phyloP scores from a whole-genome alignment of 306 rosid species.

The Inga laurina region DNA sequence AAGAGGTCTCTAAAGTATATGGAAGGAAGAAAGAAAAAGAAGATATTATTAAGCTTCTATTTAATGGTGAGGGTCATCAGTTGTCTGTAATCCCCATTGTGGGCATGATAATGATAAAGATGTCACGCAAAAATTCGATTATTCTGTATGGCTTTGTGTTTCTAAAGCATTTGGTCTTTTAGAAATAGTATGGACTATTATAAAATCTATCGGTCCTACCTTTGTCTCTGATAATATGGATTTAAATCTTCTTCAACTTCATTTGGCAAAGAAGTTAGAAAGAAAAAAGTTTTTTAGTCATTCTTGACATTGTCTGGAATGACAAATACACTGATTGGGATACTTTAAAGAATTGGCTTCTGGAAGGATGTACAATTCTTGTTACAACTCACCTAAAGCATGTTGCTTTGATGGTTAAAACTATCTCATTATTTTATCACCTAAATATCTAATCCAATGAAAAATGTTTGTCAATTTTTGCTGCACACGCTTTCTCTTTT shows the following conservation, averaged over 20 bases:
- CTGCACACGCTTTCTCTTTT: slow-evolving; percentile 2
- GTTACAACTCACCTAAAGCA: slow-evolving; percentile 3
- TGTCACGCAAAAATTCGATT: no score
- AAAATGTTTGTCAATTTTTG: slow-evolving; percentile 1
- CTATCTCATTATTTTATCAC: background rate
- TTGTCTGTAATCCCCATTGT: no score
- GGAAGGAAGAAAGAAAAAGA: no score
- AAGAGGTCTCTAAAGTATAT: no score
- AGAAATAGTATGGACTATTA: no score
- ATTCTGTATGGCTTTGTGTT: no score
- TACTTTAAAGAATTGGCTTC: background rate
- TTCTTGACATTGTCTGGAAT: slow-evolving; percentile 31
- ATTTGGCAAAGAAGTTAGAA: background rate
- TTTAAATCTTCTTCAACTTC: background rate
- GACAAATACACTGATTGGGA: background rate
- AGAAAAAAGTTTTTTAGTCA: background rate
- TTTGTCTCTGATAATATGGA: no score
- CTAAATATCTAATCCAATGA: background rate
- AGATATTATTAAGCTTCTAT: no score
- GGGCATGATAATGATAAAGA: no score
- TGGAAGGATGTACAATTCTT: slow-evolving; percentile 10
- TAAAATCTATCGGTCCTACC: no score
- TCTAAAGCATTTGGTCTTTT: no score
- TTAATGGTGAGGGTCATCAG: no score
- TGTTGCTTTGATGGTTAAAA: background rate